Base-by-base conservation (phyloP, 202 grass and related monocot species). In the Musa balbisiana region DNA sequence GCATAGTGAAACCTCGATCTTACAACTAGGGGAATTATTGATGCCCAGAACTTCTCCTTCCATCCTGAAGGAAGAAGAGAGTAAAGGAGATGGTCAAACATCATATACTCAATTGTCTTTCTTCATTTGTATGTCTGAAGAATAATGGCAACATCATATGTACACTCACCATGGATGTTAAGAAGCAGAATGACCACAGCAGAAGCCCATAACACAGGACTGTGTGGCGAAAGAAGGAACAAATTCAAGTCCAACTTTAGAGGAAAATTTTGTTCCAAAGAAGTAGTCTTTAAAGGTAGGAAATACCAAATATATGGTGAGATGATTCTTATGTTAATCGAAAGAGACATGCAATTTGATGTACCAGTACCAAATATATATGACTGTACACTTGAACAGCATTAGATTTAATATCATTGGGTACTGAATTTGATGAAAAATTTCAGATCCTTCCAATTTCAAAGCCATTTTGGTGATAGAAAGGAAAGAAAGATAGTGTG, bases 181-280 rank as follows among this genome's bases (percentile, higher is more conserved):
- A 98, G 81, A 75, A 98, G 94, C 83, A 98, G 83, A 72, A 92
- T 74, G 73, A 90, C 77, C 22, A 98, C 53, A 62, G 88, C 91
- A 83, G 83, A 89, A 49, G 77, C 91, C 94, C 94, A 98, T 89
- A 98, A 82, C 52, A 85, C 72, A 68, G 94, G 83, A 88, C 94
- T 98, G 73, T n/a, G 53, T 21, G 74, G 56, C 52, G 10, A 89
- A 79, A 29, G 54, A 10, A 55, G 64, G 20, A 56, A 55, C 62
- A 51, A 85, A 86, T 15, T 6, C 72, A 78, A 33, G 14, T 50
- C 69, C 1, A 10, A 14, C n/a, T 71, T 62, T 22, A 62, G 22
- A 9, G n/a, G 59, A 19, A 62, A 59, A 0, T 62, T 62, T 62
- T 62, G 4, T 22, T 62, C 27, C 15, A 1, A 17, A 29, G 43